Conservation (phyloP, 805 yeast genomes). For the Cyberlindnera xylosilytica region DNA sequence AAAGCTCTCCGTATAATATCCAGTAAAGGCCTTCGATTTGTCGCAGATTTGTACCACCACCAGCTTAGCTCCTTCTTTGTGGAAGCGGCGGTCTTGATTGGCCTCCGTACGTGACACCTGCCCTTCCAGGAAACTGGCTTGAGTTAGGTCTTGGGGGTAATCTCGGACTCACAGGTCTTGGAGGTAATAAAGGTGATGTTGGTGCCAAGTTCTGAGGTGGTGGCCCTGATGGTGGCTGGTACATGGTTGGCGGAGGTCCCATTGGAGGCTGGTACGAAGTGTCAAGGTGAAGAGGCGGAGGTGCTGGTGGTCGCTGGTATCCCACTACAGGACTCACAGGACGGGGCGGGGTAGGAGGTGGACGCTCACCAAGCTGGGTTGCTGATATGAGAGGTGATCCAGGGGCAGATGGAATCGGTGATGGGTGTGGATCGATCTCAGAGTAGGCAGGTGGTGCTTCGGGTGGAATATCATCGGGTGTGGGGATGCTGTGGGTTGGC, state of each 20-base stretch:
- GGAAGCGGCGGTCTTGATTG: slow-evolving; percentile 13
- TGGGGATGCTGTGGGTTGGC: slow-evolving; percentile 6
- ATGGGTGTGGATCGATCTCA: slow-evolving; percentile 27
- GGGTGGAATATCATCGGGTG: background rate
- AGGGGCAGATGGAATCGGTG: slow-evolving; percentile 2
- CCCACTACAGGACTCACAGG: slow-evolving; percentile 1
- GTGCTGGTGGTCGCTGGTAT: slow-evolving; percentile 8
- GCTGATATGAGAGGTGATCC: background rate
- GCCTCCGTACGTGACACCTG: slow-evolving; percentile 13
- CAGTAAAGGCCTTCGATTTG: too few species aligned
- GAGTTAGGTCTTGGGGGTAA: slow-evolving; percentile 16
- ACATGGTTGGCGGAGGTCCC: slow-evolving; percentile 7
- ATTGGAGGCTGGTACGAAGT: slow-evolving; percentile 7
- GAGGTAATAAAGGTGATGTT: slow-evolving; percentile 6
- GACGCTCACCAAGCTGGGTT: background rate
- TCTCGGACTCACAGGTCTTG: slow-evolving; percentile 11
- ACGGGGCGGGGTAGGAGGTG: slow-evolving; percentile 6
- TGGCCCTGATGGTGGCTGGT: background rate
- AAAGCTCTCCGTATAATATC: too few species aligned
- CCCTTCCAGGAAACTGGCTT: slow-evolving; percentile 11
- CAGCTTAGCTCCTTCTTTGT: too few species aligned
- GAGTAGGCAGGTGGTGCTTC: slow-evolving; percentile 38
- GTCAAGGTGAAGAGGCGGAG: slow-evolving; percentile 13
- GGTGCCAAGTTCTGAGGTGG: background rate
- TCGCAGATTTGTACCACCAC: too few species aligned